Evolutionary conservation across 78 protist species (phyloP), one percentile per base, ranked within the genome.

Genomic region (Dictyostelium citrinum): DNA sequence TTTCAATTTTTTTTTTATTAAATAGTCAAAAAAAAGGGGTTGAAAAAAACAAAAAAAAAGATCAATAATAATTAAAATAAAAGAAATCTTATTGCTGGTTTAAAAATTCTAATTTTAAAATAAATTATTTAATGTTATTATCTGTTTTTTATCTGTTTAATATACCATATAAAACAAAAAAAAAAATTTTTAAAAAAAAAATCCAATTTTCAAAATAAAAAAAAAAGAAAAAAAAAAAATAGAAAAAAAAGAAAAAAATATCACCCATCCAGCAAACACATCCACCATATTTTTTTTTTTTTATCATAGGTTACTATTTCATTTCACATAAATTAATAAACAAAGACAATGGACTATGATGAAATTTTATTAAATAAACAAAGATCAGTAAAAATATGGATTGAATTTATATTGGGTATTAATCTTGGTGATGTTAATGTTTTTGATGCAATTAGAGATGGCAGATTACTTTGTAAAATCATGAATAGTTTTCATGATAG

Each of bases 401-500:
- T 84, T 4, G 91, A 84, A 37, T 58, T 16, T 51, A 60, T 58
- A 37, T 60, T 84, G 20, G 22, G 20, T 61, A 68, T 67, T 35
- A 88, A 64, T 14, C 24, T 78, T 17, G 78, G 43, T 80, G 37
- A 85, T 85, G 71, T 37, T 8, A 74, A 41, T 60, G 27, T 85
- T 35, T 85, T 24, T 17, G 79, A 81, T 29, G 22, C 82, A 39
- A 33, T 88, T 5, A 37, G 78, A 9, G 93, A 88, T 78, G 93
- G 93, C 45, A 76, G 85, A 76, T 61, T 78, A 5, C 80, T 88
- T 7, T 88, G 93, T 35, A 76, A 46, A 17, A 31, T 79, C 1
- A 88, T 88, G 93, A 88, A 88, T n/a, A 17, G 37, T 2, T 88
- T 67, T 49, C 93, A 88, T 37, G 51, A 76, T 9, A 81, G 84